Evolutionary conservation across 495 filamentous ascomycete genomes (phyloP).

Genomic region (Neurospora africana): DNA sequence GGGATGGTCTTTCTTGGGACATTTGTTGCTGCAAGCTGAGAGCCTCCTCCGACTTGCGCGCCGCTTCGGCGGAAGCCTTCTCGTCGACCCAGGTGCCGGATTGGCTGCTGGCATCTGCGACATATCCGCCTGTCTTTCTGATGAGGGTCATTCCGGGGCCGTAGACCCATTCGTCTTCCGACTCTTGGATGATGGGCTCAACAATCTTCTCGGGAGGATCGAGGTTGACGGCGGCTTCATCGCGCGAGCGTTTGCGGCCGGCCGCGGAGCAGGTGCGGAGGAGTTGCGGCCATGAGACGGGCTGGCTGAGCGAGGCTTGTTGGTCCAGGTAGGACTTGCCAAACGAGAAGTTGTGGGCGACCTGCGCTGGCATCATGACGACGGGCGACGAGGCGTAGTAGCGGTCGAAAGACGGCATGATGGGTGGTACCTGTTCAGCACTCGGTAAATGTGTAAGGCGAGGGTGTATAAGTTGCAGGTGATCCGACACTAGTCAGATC

Average conservation of each 20-base stretch:
- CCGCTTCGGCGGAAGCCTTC: slow-evolving; percentile 37
- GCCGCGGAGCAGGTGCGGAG: slow-evolving; percentile 24
- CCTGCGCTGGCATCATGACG: slow-evolving; percentile 39
- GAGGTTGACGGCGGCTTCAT: slow-evolving; percentile 49
- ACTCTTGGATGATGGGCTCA: slow-evolving; percentile 34
- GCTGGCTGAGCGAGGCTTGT: slow-evolving; percentile 32
- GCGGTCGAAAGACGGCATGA: slow-evolving; percentile 39
- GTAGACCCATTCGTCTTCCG: slow-evolving; percentile 49
- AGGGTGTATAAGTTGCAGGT: slow-evolving; percentile 16
- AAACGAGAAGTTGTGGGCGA: slow-evolving; percentile 35
- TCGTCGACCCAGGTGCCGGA: slow-evolving; percentile 75
- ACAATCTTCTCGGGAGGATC: slow-evolving; percentile 38
- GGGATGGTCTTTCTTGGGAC: slow-evolving; percentile 37
- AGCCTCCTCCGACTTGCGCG: slow-evolving; percentile 29
- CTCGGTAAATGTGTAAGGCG: slow-evolving; percentile 17
- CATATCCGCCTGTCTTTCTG: slow-evolving; percentile 52
- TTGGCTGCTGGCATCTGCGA: slow-evolving; percentile 58
- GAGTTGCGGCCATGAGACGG: slow-evolving; percentile 19
- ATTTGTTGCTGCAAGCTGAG: slow-evolving; percentile 26
- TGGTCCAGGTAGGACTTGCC: slow-evolving; percentile 29
- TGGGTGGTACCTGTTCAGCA: slow-evolving; percentile 23
- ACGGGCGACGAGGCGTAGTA: slow-evolving; percentile 38
- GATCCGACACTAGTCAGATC: slow-evolving; percentile 16
- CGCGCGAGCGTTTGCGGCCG: slow-evolving; percentile 55
- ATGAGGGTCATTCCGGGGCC: slow-evolving; percentile 69